Percentiles rank a stretch among this genome's conserved stretches.
These are phyloP conservation scores for Musa acuminata DNA, from an alignment of 176 grass and related monocot species.

Conservation along the genomic window DNA sequence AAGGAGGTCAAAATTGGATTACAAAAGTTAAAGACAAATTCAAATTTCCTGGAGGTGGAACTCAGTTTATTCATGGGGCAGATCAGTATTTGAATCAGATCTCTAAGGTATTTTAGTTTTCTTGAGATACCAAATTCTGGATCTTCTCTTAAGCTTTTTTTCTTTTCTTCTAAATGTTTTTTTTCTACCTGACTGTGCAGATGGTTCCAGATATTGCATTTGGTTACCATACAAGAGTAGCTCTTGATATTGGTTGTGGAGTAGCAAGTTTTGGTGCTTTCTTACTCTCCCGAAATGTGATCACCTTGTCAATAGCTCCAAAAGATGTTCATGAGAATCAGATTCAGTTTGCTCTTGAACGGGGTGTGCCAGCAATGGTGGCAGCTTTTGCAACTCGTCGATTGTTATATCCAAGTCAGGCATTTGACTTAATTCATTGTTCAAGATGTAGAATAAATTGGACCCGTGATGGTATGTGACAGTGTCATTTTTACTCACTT, in stretches of 20 bases:
- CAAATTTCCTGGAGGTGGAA: constrained; percentile 85
- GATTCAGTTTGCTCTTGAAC: constrained; percentile 97
- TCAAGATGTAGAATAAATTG: constrained; percentile 94
- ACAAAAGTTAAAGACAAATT: constrained; percentile 78
- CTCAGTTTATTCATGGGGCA: constrained; percentile 89
- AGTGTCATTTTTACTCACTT: background rate
- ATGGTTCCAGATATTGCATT: constrained; percentile 93
- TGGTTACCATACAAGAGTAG: constrained; percentile 73
- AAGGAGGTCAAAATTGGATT: constrained; percentile 99
- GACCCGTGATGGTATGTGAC: constrained; percentile 68
- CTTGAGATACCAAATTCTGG: background rate
- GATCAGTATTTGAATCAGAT: constrained; percentile 81
- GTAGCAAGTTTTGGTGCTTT: constrained; percentile 98
- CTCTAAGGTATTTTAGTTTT: constrained; percentile 41
- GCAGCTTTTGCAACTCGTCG: constrained; percentile 70
- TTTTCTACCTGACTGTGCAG: constrained; percentile 36
- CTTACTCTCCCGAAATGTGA: constrained; percentile 69
- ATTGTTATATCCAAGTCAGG: constrained; percentile 74
- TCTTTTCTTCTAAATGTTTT: background rate
- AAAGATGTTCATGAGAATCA: constrained; percentile 99
- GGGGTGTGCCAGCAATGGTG: constrained; percentile 80
- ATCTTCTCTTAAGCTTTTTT: background rate
- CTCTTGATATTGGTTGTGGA: constrained; percentile 78
- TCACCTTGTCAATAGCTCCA: constrained; percentile 91
- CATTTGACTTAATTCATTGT: constrained; percentile 89